Evolutionary conservation across 2,329 filamentous ascomycete genomes (phyloP), one percentile per base, ranked within the genome.

Genomic region (Monilinia vaccinii-corymbosi): DNA sequence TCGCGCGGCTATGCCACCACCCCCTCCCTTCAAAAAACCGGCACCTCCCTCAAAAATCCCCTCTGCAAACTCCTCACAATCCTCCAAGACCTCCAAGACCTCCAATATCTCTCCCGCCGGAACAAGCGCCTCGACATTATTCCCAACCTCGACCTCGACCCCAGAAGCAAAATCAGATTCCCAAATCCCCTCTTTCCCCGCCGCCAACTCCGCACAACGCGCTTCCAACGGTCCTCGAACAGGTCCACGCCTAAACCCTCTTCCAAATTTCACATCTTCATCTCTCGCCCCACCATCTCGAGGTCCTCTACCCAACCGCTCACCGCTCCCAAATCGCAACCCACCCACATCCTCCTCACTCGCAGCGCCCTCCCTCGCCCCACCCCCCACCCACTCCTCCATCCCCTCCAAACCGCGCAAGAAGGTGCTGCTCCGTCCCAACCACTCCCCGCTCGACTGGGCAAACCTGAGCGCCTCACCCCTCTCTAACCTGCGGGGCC

Each of bases 381-480:
- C 80, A 0, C 77, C 77, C 5, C 75, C 76, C 0, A 67, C 64
- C 18, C 74, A 60, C 1, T 69, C 64, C 0, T 67, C 70, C 1
- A 69, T 68, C 61, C 81, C 82, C 2, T 64, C 74, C 28, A 84
- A 83, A 69, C 79, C 81, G 5, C 81, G 79, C 13, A 82, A 81
- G 73, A 89, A 93, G 70, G 89, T 97, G 5, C 79, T 87, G 10
- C 83, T 99, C 5, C 82, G 85, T n/a, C 94, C 94, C 0, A 93
- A 94, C 36, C 92, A 93, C 77, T 96, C 91, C 2, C 93, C 94
- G 0, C 84, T 99, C 14, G 94, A 99, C 80, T 99, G 94, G 94
- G 94, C 94, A 14, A 85, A 87, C 7, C 81, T 96, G 1, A 82
- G 84, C 1, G 78, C 79, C 23, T 75, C 79, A 51, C 84, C 86